Evolutionary conservation across 2,329 filamentous ascomycete species (phyloP), one percentile per base, ranked within the genome.

Genomic region (Hirsutella rhossiliensis): DNA sequence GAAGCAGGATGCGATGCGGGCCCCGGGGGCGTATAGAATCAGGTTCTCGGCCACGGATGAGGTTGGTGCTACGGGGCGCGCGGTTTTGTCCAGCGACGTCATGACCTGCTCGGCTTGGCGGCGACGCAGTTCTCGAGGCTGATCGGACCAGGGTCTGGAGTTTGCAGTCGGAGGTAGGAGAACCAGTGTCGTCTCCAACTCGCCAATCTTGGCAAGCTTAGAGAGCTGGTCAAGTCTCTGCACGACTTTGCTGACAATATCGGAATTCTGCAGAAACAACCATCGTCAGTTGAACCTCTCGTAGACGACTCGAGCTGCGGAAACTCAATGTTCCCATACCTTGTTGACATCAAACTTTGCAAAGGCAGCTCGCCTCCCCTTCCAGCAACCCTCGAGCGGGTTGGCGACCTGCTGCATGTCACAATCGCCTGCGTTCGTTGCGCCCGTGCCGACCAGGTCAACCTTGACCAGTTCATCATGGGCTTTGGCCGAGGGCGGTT

Each of bases 1-100:
- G 70, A 94, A 90, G 73, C 90, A 97, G 39, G 78, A 65, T 7
- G 85, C 82, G 40, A 89, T 71, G 20, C 69, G 50, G 32, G 62
- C 54, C 48, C 62, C 56, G 46, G 64, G 56, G 42, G 64, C 56
- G 50, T 55, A 61, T 43, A 63, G 56, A 43, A 65, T 58, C 38
- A 63, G 55, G 43, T 60, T 43, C 15, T 42, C 48, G 46, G 18
- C 40, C 30, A 52, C 52, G 38, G 43, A 50, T 3, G 55, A 56
- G 18, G 55, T 56, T 27, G 55, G 51, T 11, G 50, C 51, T 3
- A 52, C 45, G 9, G 52, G 47, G 20, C 54, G 52, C 18, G 45
- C 50, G 7, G 50, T 42, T 31, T 57, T 56, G 48, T 64, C 59
- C 28, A 60, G 52, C 13, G 57, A 57, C 28, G 62, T 59, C 41